A percentile compares a stretch with the other conserved stretches of the same genome.
Conservation (phyloP, 2,329 filamentous ascomycete species). For the Tolypocladium tundrense region DNA sequence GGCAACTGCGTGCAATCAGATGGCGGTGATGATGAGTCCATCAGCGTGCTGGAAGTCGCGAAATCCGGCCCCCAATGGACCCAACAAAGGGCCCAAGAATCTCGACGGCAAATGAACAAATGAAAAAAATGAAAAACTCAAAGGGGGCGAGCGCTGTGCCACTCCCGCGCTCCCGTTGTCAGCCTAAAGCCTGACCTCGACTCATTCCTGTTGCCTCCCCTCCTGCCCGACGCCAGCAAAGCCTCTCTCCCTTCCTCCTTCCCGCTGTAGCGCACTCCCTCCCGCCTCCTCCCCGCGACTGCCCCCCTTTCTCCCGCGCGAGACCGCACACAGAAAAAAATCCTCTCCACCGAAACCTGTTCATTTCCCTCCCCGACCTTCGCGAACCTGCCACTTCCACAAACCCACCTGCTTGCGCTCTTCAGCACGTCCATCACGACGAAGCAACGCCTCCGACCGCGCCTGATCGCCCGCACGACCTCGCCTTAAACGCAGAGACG, state of each 20-base stretch:
- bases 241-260: not conserved
- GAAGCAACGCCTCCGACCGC: not conserved
- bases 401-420: not conserved
- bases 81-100: not conserved
- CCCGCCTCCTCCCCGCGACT: not conserved
- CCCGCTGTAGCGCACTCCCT: not conserved
- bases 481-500: not conserved
- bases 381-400: not conserved
- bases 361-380: not conserved
- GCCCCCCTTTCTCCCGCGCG: not conserved
- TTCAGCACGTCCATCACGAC: not conserved
- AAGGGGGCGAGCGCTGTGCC: not conserved
- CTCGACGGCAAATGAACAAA: not conserved
- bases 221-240: not conserved
- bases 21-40: not conserved
- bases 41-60: not conserved
- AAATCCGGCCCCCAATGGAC: not conserved
- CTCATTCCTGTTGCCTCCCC: not conserved
- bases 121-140: not conserved
- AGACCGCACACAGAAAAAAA: constrained; percentile 1
- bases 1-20: not conserved
- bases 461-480: not conserved
- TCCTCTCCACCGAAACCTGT: not conserved
- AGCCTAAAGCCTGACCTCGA: not conserved
- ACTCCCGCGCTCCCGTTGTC: not conserved